phyloP scores from a whole-genome alignment of 768 basidiomycete genomes.

The Russula griseocarnosa region DNA sequence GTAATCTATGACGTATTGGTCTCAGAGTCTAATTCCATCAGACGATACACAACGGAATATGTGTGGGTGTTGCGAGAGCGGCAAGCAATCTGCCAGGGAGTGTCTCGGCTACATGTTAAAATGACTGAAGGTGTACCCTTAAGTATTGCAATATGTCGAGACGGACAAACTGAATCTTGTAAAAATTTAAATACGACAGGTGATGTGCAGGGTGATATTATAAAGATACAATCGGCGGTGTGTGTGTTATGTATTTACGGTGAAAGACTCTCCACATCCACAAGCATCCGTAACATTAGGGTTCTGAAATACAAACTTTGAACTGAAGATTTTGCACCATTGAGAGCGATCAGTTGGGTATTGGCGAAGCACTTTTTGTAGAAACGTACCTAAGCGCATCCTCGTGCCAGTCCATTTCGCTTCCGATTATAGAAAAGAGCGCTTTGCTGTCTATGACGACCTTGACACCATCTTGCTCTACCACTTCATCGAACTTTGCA shows the following conservation, averaged over 20 bases:
- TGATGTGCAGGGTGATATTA: slow-evolving; percentile 3
- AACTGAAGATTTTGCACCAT: slow-evolving; percentile 41
- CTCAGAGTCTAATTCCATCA: slow-evolving; percentile 7
- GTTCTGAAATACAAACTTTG: slow-evolving; percentile 81
- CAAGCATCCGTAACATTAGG: slow-evolving; percentile 94
- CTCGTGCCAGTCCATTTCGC: slow-evolving; percentile 99
- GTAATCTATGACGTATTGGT: neutral
- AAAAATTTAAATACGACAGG: slow-evolving; percentile 3
- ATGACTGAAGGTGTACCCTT: slow-evolving; percentile 4
- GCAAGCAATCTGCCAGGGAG: neutral
- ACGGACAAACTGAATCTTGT: slow-evolving; percentile 1
- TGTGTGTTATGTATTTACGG: slow-evolving; percentile 40
- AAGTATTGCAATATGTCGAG: slow-evolving; percentile 2
- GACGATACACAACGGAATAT: neutral
- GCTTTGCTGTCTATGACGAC: slow-evolving; percentile 97
- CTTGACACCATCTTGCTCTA: slow-evolving; percentile 89
- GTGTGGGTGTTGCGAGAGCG: too few relatives aligned
- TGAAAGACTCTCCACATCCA: slow-evolving; percentile 92
- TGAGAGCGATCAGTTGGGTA: slow-evolving; percentile 1
- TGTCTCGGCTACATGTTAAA: slow-evolving; percentile 7
- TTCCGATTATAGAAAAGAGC: slow-evolving; percentile 95
- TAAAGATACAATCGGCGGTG: slow-evolving; percentile 15
- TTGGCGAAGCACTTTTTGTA: slow-evolving; percentile 5
- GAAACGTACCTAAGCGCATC: slow-evolving; percentile 73
- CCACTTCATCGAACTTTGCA: slow-evolving; percentile 91